Conservation (phyloP, 1,284 basidiomycete species). For the Pseudozyma sp. region DNA sequence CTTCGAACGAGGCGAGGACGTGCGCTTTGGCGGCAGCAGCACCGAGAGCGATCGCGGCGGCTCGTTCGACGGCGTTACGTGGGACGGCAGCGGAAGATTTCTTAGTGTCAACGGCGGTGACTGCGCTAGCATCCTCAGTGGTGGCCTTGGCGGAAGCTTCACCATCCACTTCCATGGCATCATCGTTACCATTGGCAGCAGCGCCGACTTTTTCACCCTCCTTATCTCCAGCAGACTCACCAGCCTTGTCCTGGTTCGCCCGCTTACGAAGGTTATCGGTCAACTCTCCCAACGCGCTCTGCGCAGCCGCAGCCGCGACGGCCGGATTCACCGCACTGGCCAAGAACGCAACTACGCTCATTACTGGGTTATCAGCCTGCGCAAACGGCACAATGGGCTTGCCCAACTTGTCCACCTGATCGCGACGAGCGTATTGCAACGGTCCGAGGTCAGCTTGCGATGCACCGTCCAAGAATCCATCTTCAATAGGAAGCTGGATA, state of each 20-base stretch:
- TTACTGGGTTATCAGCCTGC: constrained; percentile 94
- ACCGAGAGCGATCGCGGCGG: constrained; percentile 73
- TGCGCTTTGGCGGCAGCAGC: constrained; percentile 89
- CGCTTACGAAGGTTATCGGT: constrained; percentile 61
- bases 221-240: constrained; percentile 14
- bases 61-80: constrained; percentile 61
- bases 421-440: constrained; percentile 74
- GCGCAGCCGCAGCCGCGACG: constrained; percentile 92
- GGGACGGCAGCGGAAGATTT: constrained; percentile 55
- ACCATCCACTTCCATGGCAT: constrained; percentile 14
- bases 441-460: constrained; percentile 76
- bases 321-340: constrained; percentile 90
- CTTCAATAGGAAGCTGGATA: constrained; percentile 95
- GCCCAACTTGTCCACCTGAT: constrained; percentile 49
- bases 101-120: constrained; percentile 16
- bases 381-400: constrained; percentile 78
- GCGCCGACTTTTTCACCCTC: constrained; percentile 65
- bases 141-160: constrained; percentile 1
- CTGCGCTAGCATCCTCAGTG: constrained; percentile 3
- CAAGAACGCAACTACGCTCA: constrained; percentile 97
- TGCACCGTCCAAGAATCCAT: constrained; percentile 78
- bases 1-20: constrained; percentile 85
- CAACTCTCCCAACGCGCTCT: constrained; percentile 80
- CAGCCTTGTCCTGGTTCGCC: constrained; percentile 30
- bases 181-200: constrained; percentile 59